Conservation (phyloP, 148 eudicot species). For the Silene uniflora region DNA sequence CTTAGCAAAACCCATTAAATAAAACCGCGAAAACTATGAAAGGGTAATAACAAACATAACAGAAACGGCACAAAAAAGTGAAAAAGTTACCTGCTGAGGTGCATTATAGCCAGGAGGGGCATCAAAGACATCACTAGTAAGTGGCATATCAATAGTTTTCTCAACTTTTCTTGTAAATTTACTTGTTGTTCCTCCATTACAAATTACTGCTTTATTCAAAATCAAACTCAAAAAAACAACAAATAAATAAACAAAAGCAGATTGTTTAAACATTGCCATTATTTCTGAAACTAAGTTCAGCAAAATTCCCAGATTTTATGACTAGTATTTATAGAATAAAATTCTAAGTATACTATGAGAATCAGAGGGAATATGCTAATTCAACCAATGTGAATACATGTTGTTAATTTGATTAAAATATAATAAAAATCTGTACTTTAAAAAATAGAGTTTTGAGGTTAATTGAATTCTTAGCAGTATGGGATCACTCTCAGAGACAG, state of each 20-base stretch:
- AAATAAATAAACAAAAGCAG: slow-evolving; percentile 1
- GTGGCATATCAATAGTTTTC: slow-evolving; percentile 55
- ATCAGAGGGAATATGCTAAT: background rate
- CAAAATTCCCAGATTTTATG: background rate
- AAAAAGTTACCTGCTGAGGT: slow-evolving; percentile 50
- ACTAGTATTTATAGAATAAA: background rate
- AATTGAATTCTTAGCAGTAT: background rate
- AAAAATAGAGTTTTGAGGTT: background rate
- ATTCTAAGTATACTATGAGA: background rate
- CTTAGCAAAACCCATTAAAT: background rate
- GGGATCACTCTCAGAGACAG: background rate
- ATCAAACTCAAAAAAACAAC: slow-evolving; percentile 24
- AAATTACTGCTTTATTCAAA: slow-evolving; percentile 25
- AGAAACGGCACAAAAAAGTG: background rate
- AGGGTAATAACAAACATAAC: too few relatives aligned
- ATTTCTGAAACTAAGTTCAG: background rate
- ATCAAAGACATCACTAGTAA: slow-evolving; percentile 55
- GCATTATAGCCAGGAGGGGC: slow-evolving; percentile 63
- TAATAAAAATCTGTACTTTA: background rate
- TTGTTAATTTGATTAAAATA: too few relatives aligned
- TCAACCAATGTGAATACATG: background rate
- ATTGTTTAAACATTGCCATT: background rate
- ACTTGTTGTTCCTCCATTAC: slow-evolving; percentile 55
- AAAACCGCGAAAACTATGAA: background rate
- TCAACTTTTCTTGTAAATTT: slow-evolving; percentile 42